Percentiles rank a stretch among this genome's conserved stretches.
These are phyloP conservation scores for Tolypocladium sp. DNA, from an alignment of 2,329 filamentous ascomycete species.

Conservation along the genomic window DNA sequence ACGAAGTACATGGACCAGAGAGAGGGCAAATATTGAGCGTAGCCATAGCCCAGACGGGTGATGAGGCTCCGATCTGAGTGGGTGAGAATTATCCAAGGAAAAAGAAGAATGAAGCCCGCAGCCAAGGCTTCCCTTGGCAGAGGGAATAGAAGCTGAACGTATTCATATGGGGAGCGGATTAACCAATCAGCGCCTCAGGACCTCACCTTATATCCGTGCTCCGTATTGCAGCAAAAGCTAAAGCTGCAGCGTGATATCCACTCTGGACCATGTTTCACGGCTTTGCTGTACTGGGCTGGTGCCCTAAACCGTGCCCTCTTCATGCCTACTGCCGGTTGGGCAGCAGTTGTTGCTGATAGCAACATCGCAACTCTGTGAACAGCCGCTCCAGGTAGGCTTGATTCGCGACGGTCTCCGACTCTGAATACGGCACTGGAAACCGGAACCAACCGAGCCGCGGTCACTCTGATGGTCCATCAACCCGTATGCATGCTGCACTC, in stretches of 20 bases:
- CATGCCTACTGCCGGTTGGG: neutral
- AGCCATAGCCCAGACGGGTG: neutral
- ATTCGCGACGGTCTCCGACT: neutral
- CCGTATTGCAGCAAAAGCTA: neutral
- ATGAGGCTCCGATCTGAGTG: too few species aligned
- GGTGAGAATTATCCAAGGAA: neutral
- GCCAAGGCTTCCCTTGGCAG: neutral
- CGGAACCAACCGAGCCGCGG: neutral
- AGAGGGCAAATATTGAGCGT: too few species aligned
- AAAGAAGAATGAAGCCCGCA: neutral
- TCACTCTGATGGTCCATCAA: neutral
- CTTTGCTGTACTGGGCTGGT: neutral
- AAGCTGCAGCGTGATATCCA: neutral
- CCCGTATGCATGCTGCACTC: neutral
- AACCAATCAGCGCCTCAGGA: neutral
- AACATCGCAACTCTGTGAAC: neutral
- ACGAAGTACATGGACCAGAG: too few species aligned
- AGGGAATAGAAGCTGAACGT: neutral
- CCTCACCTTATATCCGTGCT: neutral
- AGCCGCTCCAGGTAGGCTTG: neutral
- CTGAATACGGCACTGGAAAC: neutral
- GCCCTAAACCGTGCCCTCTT: neutral
- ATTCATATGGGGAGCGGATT: neutral
- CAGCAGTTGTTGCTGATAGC: neutral
- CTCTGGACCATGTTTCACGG: too few species aligned